Evolutionary conservation across 2,329 filamentous ascomycete species (phyloP).

Genomic region (Fusarium zealandicum): DNA sequence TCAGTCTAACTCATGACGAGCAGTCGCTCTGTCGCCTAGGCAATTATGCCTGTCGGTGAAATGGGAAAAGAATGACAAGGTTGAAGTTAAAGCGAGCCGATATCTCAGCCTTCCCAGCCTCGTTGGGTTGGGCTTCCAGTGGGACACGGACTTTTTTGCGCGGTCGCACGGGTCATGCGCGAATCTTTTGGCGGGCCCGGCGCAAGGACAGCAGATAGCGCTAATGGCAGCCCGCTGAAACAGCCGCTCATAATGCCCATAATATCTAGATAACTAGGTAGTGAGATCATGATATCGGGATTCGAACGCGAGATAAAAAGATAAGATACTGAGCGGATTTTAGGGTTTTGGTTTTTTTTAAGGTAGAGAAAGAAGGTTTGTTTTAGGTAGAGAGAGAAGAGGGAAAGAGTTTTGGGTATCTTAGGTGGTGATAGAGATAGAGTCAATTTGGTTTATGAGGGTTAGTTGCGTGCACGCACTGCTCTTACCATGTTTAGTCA

Average conservation of each 20-base stretch:
- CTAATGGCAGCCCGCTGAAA: not conserved
- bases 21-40: not conserved
- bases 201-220: slow-evolving; percentile 2
- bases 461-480: too few relatives aligned
- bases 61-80: not conserved
- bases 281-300: too few relatives aligned
- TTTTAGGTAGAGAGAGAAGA: too few relatives aligned
- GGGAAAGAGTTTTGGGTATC: too few relatives aligned
- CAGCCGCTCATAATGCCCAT: not conserved
- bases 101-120: slow-evolving; percentile 41
- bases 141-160: slow-evolving; percentile 7
- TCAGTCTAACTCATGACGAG: slow-evolving; percentile 35
- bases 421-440: too few relatives aligned
- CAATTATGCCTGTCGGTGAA: not conserved
- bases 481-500: too few relatives aligned
- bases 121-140: slow-evolving; percentile 18
- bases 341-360: too few relatives aligned
- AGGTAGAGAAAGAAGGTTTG: too few relatives aligned
- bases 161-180: not conserved
- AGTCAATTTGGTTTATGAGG: too few relatives aligned
- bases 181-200: slow-evolving; percentile 13
- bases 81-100: slow-evolving; percentile 7
- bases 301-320: not conserved
- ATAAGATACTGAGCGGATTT: too few relatives aligned
- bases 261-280: too few relatives aligned